Evolutionary conservation across 441 rosid species (phyloP), one percentile per base, ranked within the genome.

Genomic region (Hura crepitans): DNA sequence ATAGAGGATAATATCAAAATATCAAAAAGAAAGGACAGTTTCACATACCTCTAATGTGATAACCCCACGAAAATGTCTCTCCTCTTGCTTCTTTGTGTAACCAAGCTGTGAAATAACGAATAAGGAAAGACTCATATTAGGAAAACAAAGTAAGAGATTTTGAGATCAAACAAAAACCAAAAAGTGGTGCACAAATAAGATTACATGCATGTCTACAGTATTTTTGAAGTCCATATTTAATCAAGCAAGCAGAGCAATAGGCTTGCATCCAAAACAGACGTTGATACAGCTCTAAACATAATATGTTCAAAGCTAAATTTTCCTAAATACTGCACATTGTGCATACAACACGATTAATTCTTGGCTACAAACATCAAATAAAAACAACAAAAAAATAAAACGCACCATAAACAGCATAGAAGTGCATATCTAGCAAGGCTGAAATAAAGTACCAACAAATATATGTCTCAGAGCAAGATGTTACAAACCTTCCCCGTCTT

Each of bases 11-110:
- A 35, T 35, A 5, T 35, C 39, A 35, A 35, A 35, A 35, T 8
- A 5, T 35, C 39, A 3, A 35, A 8, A n/a, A 35, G 37, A 33
- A 33, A 35, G 39, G 39, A 35, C 6, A 8, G 39, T 35, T 35
- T 5, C 39, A 35, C 39, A 35, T 85, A 96, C 99, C 96, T 93
- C 97, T 86, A 96, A 87, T 37, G 90, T 82, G 67, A 96, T 81
- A 69, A 91, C 95, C 73, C 99, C 98, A 8, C 96, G 94, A 74
- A 96, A 96, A 75, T 85, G 88, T 74, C 88, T 84, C 75, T 96
- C 99, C 83, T 96, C 98, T 85, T 87, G 91, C 82, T 90, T 96
- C 81, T 88, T 93, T 62, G 98, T 91, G 78, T 93, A 93, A 66
- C 99, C 97, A 71, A 96, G 93, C 99, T 96, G 86, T 78, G 77